Evolutionary conservation across 306 rosid species (phyloP).

Genomic region (Purshia tridentata): DNA sequence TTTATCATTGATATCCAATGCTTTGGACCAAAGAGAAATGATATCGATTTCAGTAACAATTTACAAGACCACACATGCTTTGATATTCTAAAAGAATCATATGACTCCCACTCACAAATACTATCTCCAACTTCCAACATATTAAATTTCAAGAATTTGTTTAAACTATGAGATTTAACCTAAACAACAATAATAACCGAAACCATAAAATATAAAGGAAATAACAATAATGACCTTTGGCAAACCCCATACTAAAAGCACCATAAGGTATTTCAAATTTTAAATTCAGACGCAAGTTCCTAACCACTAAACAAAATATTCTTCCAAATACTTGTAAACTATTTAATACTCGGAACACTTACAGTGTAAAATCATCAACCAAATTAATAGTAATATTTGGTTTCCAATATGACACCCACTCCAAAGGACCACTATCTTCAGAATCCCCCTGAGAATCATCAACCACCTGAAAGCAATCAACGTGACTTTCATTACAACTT

Average conservation of each 20-base stretch:
- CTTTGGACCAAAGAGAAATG: too few species aligned
- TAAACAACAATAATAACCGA: too few species aligned
- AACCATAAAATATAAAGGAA: too few species aligned
- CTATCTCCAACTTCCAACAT: too few species aligned
- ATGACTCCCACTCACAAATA: too few species aligned
- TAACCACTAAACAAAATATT: not conserved
- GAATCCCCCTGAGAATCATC: conserved; percentile 60
- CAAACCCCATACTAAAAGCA: not conserved
- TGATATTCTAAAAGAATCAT: too few species aligned
- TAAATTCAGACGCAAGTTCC: not conserved
- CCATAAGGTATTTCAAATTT: not conserved
- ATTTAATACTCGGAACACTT: conserved; percentile 25
- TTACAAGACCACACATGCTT: too few species aligned
- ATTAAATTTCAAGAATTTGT: too few species aligned
- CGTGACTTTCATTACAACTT: conserved; percentile 26
- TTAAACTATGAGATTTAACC: too few species aligned
- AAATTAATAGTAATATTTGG: conserved; percentile 90
- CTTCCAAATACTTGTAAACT: not conserved
- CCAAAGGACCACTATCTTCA: conserved; percentile 63
- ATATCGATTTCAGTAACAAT: too few species aligned
- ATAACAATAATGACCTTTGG: not conserved
- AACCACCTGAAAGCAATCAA: conserved; percentile 50
- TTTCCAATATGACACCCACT: conserved; percentile 84
- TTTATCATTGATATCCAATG: not conserved
- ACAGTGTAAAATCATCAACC: conserved; percentile 90